Conservation (phyloP, 257 asterid genomes). For the Solanum tarijense region DNA sequence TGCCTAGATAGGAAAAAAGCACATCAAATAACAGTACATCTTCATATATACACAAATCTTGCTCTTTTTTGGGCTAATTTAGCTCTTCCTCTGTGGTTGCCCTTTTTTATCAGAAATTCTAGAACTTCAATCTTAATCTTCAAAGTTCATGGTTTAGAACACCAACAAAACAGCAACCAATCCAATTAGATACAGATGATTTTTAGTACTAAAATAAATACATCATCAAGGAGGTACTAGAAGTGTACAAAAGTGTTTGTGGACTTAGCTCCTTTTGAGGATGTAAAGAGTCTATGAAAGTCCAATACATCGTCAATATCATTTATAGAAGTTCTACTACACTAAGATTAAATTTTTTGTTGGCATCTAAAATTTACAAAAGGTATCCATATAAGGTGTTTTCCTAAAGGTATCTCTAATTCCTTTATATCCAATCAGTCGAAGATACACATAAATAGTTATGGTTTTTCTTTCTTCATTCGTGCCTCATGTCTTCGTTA, state of each 20-base stretch:
- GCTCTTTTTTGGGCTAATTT: background rate
- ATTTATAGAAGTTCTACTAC: background rate
- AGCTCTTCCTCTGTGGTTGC: background rate
- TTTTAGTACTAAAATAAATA: no score
- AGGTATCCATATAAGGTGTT: background rate
- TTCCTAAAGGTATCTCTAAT: background rate
- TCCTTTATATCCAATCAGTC: background rate
- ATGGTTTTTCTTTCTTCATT: background rate
- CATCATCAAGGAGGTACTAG: no score
- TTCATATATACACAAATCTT: background rate
- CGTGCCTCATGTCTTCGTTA: background rate
- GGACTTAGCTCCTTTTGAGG: background rate
- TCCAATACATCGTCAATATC: background rate
- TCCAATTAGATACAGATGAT: background rate
- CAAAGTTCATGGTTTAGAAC: background rate
- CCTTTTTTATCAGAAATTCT: background rate
- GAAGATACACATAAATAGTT: background rate
- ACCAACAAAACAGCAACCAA: background rate
- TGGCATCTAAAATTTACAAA: background rate
- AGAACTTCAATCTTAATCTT: background rate
- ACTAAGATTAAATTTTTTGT: background rate
- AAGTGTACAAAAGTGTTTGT: no score
- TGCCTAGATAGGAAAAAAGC: conserved; percentile 38
- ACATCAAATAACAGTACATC: background rate
- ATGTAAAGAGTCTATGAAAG: background rate